A percentile compares a stretch with the other conserved stretches of the same genome.
Evolutionary conservation across 225 moss, liverwort and hornwort species (phyloP).

Genomic region (Physcomitrellopsis africana): DNA sequence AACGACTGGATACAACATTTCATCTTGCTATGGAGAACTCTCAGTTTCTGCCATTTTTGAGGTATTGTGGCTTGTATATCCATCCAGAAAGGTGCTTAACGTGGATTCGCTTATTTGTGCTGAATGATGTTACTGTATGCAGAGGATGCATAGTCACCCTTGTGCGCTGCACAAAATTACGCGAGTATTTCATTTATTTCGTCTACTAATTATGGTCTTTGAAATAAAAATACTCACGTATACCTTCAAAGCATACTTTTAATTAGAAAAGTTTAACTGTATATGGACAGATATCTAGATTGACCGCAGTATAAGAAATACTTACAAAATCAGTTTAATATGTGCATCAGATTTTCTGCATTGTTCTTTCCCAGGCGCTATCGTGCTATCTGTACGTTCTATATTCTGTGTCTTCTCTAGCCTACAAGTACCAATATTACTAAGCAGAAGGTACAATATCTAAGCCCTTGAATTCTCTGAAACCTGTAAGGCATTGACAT

Average conservation of each 20-base stretch:
- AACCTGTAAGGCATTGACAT: conserved; percentile 55
- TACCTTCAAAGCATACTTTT: conserved; percentile 1
- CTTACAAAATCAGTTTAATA: not conserved
- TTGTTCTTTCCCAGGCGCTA: conserved; percentile 3
- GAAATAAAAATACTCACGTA: not conserved
- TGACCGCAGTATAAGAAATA: not conserved
- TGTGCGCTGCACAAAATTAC: conserved; percentile 52
- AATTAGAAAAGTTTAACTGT: not conserved
- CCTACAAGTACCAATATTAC: conserved; percentile 61
- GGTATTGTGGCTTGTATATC: not conserved
- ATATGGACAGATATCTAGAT: not conserved
- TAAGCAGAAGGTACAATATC: conserved; percentile 53
- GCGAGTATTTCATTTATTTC: conserved; percentile 39
- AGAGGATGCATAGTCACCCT: conserved; percentile 47
- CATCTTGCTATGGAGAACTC: no score
- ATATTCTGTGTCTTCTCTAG: conserved; percentile 9
- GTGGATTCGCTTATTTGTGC: not conserved
- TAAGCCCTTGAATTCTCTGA: conserved; percentile 58
- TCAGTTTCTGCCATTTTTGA: no score
- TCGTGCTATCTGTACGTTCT: not conserved
- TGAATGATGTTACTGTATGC: conserved; percentile 28
- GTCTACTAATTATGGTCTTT: not conserved
- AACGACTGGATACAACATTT: no score
- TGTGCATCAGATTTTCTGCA: conserved; percentile 10
- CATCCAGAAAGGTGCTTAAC: not conserved